Base-by-base conservation (phyloP, 257 asterid species). In the Penstemon davidsonii region DNA sequence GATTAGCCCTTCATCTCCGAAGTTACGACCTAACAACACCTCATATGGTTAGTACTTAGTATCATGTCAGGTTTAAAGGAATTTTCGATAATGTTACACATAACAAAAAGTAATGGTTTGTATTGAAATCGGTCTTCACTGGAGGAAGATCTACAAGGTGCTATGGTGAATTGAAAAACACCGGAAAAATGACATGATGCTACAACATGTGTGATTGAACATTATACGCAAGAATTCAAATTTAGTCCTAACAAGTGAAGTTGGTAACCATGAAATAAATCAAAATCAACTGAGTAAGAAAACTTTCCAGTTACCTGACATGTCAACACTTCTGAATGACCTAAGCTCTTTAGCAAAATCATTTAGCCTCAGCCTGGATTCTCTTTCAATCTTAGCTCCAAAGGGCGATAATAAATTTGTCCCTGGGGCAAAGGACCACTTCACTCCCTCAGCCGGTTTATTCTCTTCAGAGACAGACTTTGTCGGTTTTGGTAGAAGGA, bases 291-390 rank as follows among this genome's bases (percentile, higher is more conserved):
- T 43, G 64, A 49, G 58, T 19, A 53, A 58, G 55, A 45, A 68
- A 70, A 73, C 46, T 44, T 55, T 56, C 52, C 56, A 56, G 61
- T 72, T 79, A 94, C 99, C 97, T 73, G 99, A 83, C 97, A 94
- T 84, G 81, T 94, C 99, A 49, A 91, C 87, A 64, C 67, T 87
- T 54, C 65, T 71, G 80, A 87, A 86, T 67, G 90, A 80, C 66
- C 96, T 86, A 70, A 94, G 96, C 82, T 94, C 97, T 80, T 83
- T 88, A 59, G 97, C 91, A 76, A 94, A 91, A 46, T 91, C 99
- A 86, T 91, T 86, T 64, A 94, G 91, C 90, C 81, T 87, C 80
- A 75, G 76, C 79, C 80, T 83, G 72, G 99, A 83, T 72, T 94
- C 96, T 75, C 87, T 83, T 73, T 79, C 93, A 33, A 82, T 62